These are phyloP conservation scores for Candida germanica DNA, from an alignment of 805 yeast genomes.

Conservation along the genomic window DNA sequence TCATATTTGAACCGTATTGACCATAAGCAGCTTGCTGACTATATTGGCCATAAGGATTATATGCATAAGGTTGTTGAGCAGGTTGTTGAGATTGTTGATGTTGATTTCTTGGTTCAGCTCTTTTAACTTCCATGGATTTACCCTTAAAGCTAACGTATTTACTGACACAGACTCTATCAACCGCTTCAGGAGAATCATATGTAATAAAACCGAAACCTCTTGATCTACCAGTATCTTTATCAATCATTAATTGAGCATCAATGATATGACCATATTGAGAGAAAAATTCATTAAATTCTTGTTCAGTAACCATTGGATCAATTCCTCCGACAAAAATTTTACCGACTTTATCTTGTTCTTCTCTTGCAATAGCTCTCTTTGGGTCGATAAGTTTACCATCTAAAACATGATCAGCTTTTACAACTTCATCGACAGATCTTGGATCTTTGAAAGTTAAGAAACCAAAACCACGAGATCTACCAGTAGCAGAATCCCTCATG, in stretches of 20 bases:
- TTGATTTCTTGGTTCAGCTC: conserved; percentile 80
- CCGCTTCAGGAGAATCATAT: conserved; percentile 91
- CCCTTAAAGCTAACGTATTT: conserved; percentile 84
- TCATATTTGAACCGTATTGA: conserved; percentile 24
- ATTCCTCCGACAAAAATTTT: conserved; percentile 97
- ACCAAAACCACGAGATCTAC: conserved; percentile 93
- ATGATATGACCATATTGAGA: conserved; percentile 85
- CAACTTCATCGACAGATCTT: conserved; percentile 80
- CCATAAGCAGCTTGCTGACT: conserved; percentile 24
- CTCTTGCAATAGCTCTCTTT: conserved; percentile 94
- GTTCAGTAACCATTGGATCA: conserved; percentile 88
- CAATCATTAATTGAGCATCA: conserved; percentile 96
- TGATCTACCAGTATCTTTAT: conserved; percentile 94
- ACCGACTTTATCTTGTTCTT: conserved; percentile 95
- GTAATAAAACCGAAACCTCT: conserved; percentile 98
- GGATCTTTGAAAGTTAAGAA: conserved; percentile 83
- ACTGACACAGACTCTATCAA: conserved; percentile 80
- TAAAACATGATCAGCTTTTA: conserved; percentile 79
- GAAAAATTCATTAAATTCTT: conserved; percentile 83
- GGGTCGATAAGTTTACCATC: conserved; percentile 98
- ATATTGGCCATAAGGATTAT: conserved; percentile 19
- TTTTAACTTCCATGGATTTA: conserved; percentile 76
- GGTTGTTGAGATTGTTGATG: conserved; percentile 44
- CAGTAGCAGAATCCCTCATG: conserved; percentile 86
- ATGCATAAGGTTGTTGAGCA: conserved; percentile 24